Conservation (phyloP, 2,329 filamentous ascomycete species). For the Coleophoma cylindrospora region DNA sequence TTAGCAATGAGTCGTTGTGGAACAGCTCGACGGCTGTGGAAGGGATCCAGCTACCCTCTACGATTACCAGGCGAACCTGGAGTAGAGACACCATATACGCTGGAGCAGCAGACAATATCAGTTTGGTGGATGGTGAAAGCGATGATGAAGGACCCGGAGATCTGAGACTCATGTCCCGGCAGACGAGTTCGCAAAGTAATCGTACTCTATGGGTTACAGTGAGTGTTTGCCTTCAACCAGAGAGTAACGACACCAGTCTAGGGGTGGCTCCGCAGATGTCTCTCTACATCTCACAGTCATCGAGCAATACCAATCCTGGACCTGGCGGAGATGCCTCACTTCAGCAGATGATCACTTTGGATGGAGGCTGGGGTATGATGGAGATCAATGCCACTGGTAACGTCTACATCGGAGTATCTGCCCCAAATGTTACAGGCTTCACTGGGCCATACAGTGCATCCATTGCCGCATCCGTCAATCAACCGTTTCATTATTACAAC, state of each 20-base stretch:
- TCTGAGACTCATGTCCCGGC: conserved; percentile 9
- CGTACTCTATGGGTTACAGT: conserved; percentile 68
- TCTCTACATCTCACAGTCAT: conserved; percentile 68
- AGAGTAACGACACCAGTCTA: conserved; percentile 13
- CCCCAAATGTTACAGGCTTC: conserved; percentile 50
- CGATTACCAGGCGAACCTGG: conserved; percentile 15
- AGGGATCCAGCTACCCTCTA: conserved; percentile 26
- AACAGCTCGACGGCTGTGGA: not conserved
- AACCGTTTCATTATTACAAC: conserved; percentile 65
- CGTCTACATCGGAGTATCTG: conserved; percentile 72
- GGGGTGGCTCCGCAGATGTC: conserved; percentile 64
- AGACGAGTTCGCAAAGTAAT: conserved; percentile 8
- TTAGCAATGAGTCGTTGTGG: conserved; percentile 51
- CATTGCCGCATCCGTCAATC: conserved; percentile 77
- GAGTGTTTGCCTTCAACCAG: conserved; percentile 79
- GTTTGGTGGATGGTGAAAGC: conserved; percentile 1
- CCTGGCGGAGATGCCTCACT: conserved; percentile 33
- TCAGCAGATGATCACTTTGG: conserved; percentile 16
- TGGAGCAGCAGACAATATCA: conserved; percentile 1
- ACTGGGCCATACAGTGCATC: conserved; percentile 72
- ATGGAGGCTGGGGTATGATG: conserved; percentile 37
- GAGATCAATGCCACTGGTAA: conserved; percentile 57
- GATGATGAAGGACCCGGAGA: conserved; percentile 2
- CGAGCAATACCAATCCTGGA: conserved; percentile 60
- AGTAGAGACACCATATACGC: conserved; percentile 1